Evolutionary conservation across 306 rosid genomes (phyloP).

Genomic region (Canavalia gladiata): DNA sequence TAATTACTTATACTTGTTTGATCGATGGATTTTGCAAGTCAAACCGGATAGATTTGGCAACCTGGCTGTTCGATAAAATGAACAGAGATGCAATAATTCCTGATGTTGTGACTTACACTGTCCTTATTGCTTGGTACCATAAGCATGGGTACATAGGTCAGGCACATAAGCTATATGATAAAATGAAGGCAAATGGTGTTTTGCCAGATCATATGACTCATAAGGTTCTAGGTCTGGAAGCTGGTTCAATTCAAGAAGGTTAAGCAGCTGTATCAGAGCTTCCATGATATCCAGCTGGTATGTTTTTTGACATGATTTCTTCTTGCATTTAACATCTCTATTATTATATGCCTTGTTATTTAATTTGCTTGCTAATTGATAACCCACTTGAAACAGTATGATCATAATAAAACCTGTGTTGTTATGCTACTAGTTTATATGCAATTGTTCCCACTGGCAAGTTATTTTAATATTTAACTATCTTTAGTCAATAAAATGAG

Average conservation of each 20-base stretch:
- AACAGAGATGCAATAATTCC: conserved; percentile 52
- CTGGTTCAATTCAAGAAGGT: conserved; percentile 32
- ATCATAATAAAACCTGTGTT: conserved; percentile 22
- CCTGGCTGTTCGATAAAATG: conserved; percentile 60
- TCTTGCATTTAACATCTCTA: conserved; percentile 22
- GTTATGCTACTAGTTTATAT: not conserved
- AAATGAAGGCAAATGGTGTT: conserved; percentile 60
- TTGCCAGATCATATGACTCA: conserved; percentile 56
- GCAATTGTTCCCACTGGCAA: conserved; percentile 4
- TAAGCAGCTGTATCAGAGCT: conserved; percentile 46
- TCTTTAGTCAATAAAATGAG: conserved; percentile 3
- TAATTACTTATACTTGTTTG: conserved; percentile 67
- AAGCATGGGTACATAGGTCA: conserved; percentile 48
- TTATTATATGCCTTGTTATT: conserved; percentile 27
- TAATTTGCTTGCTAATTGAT: conserved; percentile 19
- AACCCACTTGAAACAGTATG: conserved; percentile 27
- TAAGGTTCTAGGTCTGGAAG: conserved; percentile 41
- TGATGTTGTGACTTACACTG: conserved; percentile 65
- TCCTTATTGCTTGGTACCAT: conserved; percentile 56
- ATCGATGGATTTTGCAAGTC: conserved; percentile 66
- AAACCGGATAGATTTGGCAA: conserved; percentile 59
- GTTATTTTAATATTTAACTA: conserved; percentile 24
- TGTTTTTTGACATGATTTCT: conserved; percentile 26
- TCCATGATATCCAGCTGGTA: conserved; percentile 52
- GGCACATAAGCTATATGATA: conserved; percentile 51